Evolutionary conservation across 305 asterid species (phyloP), one percentile per base, ranked within the genome.

Genomic region (Fraxinus floribunda): DNA sequence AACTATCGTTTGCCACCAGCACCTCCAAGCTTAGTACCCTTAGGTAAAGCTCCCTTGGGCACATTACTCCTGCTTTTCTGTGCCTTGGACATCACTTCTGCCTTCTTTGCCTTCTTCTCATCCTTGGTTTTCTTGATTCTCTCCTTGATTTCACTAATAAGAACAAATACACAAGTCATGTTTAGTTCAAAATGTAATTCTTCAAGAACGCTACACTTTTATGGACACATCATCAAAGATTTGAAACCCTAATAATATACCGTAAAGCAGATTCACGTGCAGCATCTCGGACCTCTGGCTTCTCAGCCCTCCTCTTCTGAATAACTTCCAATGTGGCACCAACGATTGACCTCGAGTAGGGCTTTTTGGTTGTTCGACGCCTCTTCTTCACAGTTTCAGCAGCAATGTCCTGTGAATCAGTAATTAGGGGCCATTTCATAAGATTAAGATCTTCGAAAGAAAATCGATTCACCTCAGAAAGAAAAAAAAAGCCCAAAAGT

Each of bases 241-340:
- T 46, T 76, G 39, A 41, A 41, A 3, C 1, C 35, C 10, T 39
- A 41, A 52, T 29, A 34, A 71, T 46, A 22, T 76, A 81, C 87
- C 85, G 80, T 13, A 84, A 73, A 49, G 87, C 87, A 84, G 89
- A 87, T 68, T 86, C 89, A 52, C 88, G 77, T 2, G 87, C 88
- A 78, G 85, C 88, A 62, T 88, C 89, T 39, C 89, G 80, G 24
- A 85, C 87, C 76, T 87, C 88, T 57, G 86, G 87, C 80, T 85
- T 87, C 80, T 84, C 88, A 15, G 83, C 32, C 83, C 90, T 85
- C 76, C 60, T 80, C 84, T 87, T 80, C 80, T 83, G 88, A 34
- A 87, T 85, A n/a, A 87, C 90, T 78, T 87, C 90, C 84, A 85
- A 76, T 57, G 87, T 85, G 13, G 90, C 88, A 80, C 85, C 87